Evolutionary conservation across 1,284 basidiomycete species (phyloP).

Genomic region (Cryptococcus sp.): DNA sequence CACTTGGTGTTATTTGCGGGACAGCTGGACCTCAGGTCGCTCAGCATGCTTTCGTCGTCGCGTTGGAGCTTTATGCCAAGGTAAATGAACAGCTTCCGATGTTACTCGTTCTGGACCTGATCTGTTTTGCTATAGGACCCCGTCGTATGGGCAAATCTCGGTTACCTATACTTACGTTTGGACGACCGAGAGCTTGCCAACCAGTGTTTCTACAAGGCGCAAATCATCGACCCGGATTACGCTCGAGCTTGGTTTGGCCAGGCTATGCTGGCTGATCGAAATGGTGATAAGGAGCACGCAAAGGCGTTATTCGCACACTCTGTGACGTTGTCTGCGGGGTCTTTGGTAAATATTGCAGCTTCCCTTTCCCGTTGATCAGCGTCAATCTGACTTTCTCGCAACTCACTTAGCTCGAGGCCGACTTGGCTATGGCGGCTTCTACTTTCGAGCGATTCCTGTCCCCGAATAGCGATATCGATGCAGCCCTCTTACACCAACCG

Average conservation of each 20-base stretch:
- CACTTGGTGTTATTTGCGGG: constrained; percentile 47
- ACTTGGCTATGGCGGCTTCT: constrained; percentile 73
- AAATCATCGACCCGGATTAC: constrained; percentile 89
- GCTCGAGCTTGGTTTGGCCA: constrained; percentile 92
- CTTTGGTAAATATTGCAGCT: constrained; percentile 60
- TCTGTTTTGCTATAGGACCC: constrained; percentile 61
- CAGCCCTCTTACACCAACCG: constrained; percentile 62
- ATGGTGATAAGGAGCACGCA: constrained; percentile 67
- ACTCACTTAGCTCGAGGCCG: constrained; percentile 70
- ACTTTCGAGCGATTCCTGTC: constrained; percentile 60
- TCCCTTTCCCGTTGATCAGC: too few species aligned
- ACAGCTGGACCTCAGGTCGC: constrained; percentile 56
- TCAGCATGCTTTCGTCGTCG: constrained; percentile 90
- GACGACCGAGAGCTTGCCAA: constrained; percentile 81
- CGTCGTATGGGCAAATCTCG: constrained; percentile 83
- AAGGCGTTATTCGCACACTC: constrained; percentile 80
- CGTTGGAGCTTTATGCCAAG: constrained; percentile 81
- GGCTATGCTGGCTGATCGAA: constrained; percentile 72
- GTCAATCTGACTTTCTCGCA: background rate
- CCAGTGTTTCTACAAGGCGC: constrained; percentile 82
- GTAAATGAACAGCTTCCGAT: constrained; percentile 51
- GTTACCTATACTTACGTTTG: constrained; percentile 83
- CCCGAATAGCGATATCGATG: constrained; percentile 19
- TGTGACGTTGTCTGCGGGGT: constrained; percentile 66
- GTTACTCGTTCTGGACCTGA: constrained; percentile 6